Evolutionary conservation across 306 rosid genomes (phyloP).

Genomic region (Castanea crenata): DNA sequence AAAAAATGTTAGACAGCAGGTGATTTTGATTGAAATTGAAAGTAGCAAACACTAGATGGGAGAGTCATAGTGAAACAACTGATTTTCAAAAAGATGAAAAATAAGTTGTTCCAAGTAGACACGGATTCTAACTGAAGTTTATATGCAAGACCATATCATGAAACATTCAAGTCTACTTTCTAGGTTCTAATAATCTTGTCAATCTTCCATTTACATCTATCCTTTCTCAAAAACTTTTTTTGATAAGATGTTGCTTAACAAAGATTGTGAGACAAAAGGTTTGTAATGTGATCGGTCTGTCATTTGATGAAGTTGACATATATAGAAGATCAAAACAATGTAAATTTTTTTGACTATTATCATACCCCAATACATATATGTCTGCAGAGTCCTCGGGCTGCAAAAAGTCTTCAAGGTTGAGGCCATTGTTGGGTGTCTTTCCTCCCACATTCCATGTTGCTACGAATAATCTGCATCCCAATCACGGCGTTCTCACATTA

Average conservation of each 20-base stretch:
- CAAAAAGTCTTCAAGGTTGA: slow-evolving; percentile 88
- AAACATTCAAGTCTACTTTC: background rate
- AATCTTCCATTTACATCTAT: background rate
- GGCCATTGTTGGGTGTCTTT: slow-evolving; percentile 64
- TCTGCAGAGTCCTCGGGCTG: slow-evolving; percentile 76
- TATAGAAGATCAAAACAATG: background rate
- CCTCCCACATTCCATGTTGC: slow-evolving; percentile 99
- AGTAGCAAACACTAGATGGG: too few relatives aligned
- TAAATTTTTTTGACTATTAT: background rate
- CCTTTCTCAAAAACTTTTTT: background rate
- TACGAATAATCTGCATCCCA: slow-evolving; percentile 58
- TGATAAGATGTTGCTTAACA: too few relatives aligned
- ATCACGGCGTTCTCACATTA: background rate
- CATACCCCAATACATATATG: slow-evolving; percentile 80
- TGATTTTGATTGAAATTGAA: background rate
- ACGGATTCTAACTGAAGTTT: too few relatives aligned
- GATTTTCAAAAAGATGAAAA: too few relatives aligned
- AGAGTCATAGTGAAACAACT: too few relatives aligned
- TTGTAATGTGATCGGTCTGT: background rate
- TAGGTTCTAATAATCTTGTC: background rate
- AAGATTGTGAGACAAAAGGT: too few relatives aligned
- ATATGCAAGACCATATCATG: background rate
- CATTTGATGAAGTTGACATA: background rate
- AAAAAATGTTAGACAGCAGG: background rate
- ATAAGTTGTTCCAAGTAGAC: too few relatives aligned